Base-by-base conservation (phyloP, 306 rosid genomes). In the Geum urbanum region DNA sequence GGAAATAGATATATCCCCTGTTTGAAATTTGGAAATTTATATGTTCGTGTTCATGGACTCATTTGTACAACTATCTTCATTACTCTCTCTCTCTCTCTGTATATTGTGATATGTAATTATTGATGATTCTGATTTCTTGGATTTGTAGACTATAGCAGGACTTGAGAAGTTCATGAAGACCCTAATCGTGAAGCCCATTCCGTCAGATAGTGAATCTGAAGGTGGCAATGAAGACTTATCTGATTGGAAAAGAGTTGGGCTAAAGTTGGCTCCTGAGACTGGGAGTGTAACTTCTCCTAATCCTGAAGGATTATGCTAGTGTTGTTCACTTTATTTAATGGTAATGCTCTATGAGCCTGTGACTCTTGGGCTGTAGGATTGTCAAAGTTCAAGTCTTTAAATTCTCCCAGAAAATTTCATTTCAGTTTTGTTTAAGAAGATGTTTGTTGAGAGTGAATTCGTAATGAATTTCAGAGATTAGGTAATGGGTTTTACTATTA, bases 101-200 rank as follows among this genome's bases (percentile, higher is more conserved):
- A 20, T 51, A 27, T 47, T 35, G 19, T 32, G 12, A 16, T 41
- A 10, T 48, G 9, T 49, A 14, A 54, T 27, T 54, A 47, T 3
- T 48, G 45, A 63, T 56, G 35, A n/a, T n/a, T n/a, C n/a, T n/a
- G n/a, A n/a, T n/a, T 61, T 46, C 57, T 48, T 15, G 66, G 39
- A 62, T 70, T 55, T 73, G 74, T 75, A 92, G 98, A 87, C 86
- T 78, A 84, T 92, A 40, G 91, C 87, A 69, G 91, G 85, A 82
- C 95, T 94, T 19, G 89, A 83, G 79, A 85, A 87, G 69, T 94
- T 94, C 75, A 87, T 80, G 83, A 68, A 39, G 51, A 69, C 45
- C 76, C 14, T 79, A 11, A 51, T 72, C 52, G 87, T 77, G 72
- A 90, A 81, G 20, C 77, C 79, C 43, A 41, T 8, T 16, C 18